A percentile compares a stretch with the other conserved stretches of the same genome.
phyloP scores from a whole-genome alignment of 2,329 filamentous ascomycete genomes.

The Colletotrichum australisinense region DNA sequence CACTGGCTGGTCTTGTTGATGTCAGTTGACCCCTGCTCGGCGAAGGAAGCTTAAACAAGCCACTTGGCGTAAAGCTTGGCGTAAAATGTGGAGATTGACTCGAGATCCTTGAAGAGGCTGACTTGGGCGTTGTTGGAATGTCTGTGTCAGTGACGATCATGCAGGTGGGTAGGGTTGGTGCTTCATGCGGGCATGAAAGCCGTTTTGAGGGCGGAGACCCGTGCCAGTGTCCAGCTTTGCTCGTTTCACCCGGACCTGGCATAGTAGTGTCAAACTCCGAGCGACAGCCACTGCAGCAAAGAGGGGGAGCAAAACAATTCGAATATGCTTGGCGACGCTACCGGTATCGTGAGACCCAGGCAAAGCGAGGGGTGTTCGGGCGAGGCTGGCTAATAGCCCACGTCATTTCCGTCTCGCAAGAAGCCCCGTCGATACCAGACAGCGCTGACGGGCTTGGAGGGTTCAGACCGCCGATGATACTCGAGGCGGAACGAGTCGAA shows the following conservation, averaged over 20 bases:
- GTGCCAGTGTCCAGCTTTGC: conserved; percentile 25
- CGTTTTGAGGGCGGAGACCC: conserved; percentile 31
- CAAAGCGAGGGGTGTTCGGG: background rate
- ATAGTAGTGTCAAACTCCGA: conserved; percentile 13
- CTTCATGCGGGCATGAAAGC: conserved; percentile 23
- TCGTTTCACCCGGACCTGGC: conserved; percentile 29
- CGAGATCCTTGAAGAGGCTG: conserved; percentile 11
- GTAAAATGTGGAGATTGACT: background rate
- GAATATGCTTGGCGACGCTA: conserved; percentile 6
- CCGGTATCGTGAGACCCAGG: background rate
- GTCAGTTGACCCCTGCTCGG: conserved; percentile 1
- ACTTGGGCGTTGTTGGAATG: conserved; percentile 2
- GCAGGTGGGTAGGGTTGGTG: conserved; percentile 29
- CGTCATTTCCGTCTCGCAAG: conserved; percentile 6
- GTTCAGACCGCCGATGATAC: conserved; percentile 29
- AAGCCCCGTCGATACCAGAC: background rate
- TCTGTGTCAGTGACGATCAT: conserved; percentile 33
- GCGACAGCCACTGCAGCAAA: conserved; percentile 9
- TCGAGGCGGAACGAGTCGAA: conserved; percentile 27
- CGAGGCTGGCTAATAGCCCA: conserved; percentile 9
- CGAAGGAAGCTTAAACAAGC: conserved; percentile 15
- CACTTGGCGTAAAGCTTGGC: conserved; percentile 27
- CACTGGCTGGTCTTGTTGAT: conserved; percentile 3
- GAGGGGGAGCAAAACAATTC: conserved; percentile 2
- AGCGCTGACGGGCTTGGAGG: conserved; percentile 7